Evolutionary conservation across 2,329 filamentous ascomycete species (phyloP), one percentile per base, ranked within the genome.

Genomic region (Zopfia rhizophila): DNA sequence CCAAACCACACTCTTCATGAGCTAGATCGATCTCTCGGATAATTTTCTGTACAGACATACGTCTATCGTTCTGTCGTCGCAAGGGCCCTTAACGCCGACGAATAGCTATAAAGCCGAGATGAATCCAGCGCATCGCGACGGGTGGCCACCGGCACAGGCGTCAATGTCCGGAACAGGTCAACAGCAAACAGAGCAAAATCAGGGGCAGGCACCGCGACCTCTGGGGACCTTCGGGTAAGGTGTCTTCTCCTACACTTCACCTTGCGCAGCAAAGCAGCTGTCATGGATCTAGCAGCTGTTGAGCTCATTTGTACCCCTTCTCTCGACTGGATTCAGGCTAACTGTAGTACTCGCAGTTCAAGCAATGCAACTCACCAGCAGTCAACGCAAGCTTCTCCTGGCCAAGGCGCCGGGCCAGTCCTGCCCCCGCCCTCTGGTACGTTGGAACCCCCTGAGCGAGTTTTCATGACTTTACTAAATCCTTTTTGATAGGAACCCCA

Each of bases 81-180:
- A 48, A 29, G 47, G 48, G 29, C 18, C 30, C 62, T 60, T 61
- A 60, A 59, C 44, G 53, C 63, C 61, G 62, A 60, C 48, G 48
- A 50, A 47, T 42, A 57, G 51, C 53, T 62, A 51, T 63, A 65
- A 63, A 58, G 65, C 63, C 66, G 61, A 60, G 31, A 73, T 73
- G 70, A 73, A 72, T 59, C 64, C 69, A 61, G 61, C 67, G 51
- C 68, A 70, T 63, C 70, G 69, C 57, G 70, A 73, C 55, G 69
- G 65, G 51, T 73, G 70, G 70, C 68, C 67, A 41, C 63, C 65
- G 52, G 55, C 76, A 31, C 81, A 82, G 56, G 70, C 75, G 42
- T 65, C 73, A 33, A 64, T 65, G 43, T 73, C 80, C 22, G 80
- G 81, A 45, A 69, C 79, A 31, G 74, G 76, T 5, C 73, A 78